Evolutionary conservation across 768 basidiomycete genomes (phyloP).

Genomic region (Pisolithus microcarpus): DNA sequence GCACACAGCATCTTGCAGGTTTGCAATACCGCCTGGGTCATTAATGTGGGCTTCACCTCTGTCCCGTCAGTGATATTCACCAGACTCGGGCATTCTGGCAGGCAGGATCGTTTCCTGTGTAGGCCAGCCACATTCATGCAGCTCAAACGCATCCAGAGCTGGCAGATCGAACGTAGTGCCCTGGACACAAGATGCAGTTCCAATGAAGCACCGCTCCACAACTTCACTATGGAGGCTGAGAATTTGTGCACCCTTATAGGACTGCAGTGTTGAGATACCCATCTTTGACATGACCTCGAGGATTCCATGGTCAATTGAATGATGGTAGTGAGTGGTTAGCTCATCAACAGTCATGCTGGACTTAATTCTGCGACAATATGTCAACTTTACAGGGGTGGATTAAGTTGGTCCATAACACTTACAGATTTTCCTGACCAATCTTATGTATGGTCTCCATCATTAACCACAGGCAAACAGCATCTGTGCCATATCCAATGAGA

Average conservation of each 20-base stretch:
- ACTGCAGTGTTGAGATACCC: conserved; percentile 96
- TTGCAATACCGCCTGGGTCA: conserved; percentile 88
- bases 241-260: conserved; percentile 98
- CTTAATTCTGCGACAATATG: conserved; percentile 56
- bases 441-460: conserved; percentile 95
- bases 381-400: conserved; percentile 4
- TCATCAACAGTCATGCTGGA: conserved; percentile 65
- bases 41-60: conserved; percentile 98
- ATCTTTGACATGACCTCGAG: conserved; percentile 76
- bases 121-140: conserved; percentile 97
- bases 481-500: conserved; percentile 94
- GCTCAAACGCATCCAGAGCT: conserved; percentile 96
- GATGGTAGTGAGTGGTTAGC: conserved; percentile 76
- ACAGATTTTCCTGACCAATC: conserved; percentile 84
- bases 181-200: conserved; percentile 93
- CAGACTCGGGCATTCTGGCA: conserved; percentile 93
- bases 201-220: conserved; percentile 85
- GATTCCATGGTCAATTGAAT: conserved; percentile 88
- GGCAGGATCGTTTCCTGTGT: conserved; percentile 81
- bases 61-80: conserved; percentile 98
- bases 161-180: conserved; percentile 94
- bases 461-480: conserved; percentile 94
- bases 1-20: conserved; percentile 92
- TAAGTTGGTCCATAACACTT: conserved; percentile 30
- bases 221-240: conserved; percentile 92